These are phyloP conservation scores for Juglanconis juglandina DNA, from an alignment of 2,329 filamentous ascomycete genomes.

Conservation along the genomic window DNA sequence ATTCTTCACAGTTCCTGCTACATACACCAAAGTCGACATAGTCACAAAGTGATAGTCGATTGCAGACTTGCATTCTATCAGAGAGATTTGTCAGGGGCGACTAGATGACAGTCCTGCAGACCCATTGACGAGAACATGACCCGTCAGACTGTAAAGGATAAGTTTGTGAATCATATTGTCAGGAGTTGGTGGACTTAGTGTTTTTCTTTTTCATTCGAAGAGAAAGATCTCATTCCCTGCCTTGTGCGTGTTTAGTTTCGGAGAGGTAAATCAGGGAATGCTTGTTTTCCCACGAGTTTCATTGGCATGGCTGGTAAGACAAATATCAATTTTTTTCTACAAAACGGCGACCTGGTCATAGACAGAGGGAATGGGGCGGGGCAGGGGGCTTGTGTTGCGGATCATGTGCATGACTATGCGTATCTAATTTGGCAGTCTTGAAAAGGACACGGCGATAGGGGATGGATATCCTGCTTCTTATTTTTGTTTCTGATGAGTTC, in stretches of 20 bases:
- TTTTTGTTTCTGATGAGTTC: conserved; percentile 21
- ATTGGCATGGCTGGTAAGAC: conserved; percentile 18
- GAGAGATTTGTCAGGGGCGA: conserved; percentile 8
- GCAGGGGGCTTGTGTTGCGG: not conserved
- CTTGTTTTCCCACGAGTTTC: not conserved
- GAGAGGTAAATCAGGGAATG: not conserved
- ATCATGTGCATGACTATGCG: conserved; percentile 6
- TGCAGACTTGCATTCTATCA: conserved; percentile 13
- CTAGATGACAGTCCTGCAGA: conserved; percentile 9
- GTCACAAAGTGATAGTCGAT: conserved; percentile 1
- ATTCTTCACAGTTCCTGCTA: too few relatives aligned
- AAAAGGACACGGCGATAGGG: conserved; percentile 1
- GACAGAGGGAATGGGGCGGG: conserved; percentile 8
- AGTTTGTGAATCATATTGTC: conserved; percentile 9
- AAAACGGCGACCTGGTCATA: conserved; percentile 13
- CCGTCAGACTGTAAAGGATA: conserved; percentile 16
- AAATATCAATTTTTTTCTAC: conserved; percentile 9
- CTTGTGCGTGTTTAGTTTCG: conserved; percentile 4
- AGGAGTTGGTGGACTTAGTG: conserved; percentile 17
- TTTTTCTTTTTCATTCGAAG: conserved; percentile 11
- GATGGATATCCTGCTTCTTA: conserved; percentile 12
- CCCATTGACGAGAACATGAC: conserved; percentile 18
- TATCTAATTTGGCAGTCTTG: conserved; percentile 2
- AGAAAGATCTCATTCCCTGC: conserved; percentile 18
- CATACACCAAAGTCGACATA: conserved; percentile 9